phyloP scores from a whole-genome alignment of 495 filamentous ascomycete species.

The Clohesyomyces aquaticus region DNA sequence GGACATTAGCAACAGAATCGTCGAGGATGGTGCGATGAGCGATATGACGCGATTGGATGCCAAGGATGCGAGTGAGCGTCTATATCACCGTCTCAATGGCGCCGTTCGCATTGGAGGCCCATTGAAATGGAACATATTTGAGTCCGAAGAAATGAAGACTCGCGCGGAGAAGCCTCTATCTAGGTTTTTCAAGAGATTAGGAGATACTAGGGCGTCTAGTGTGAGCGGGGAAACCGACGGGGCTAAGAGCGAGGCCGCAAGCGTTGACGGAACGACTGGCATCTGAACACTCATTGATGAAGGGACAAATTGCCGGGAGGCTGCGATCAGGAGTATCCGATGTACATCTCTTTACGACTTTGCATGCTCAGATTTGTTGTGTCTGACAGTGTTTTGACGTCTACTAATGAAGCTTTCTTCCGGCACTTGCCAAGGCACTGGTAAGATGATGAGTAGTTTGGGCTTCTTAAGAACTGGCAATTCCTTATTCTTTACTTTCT shows the following conservation, averaged over 20 bases:
- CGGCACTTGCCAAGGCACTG: no score
- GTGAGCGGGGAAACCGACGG: not conserved
- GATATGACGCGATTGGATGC: conserved; percentile 69
- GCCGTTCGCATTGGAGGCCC: conserved; percentile 69
- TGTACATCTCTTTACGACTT: no score
- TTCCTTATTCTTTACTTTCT: no score
- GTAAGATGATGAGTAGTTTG: no score
- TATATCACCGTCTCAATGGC: conserved; percentile 72
- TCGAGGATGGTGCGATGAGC: conserved; percentile 72
- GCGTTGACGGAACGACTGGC: not conserved
- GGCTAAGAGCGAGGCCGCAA: not conserved
- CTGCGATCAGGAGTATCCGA: no score
- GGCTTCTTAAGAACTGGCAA: no score
- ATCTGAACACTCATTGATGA: no score
- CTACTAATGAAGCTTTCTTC: no score
- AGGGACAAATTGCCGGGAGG: no score
- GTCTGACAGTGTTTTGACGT: no score
- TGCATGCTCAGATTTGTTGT: no score
- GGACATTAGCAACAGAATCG: conserved; percentile 68
- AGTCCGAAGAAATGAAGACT: conserved; percentile 34
- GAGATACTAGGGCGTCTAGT: not conserved
- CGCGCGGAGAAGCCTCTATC: not conserved
- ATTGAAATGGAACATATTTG: conserved; percentile 63
- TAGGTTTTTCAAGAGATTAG: not conserved
- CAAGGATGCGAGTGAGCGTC: conserved; percentile 69